Base-by-base conservation (phyloP, 306 rosid species). In the Citrullus amarus region DNA sequence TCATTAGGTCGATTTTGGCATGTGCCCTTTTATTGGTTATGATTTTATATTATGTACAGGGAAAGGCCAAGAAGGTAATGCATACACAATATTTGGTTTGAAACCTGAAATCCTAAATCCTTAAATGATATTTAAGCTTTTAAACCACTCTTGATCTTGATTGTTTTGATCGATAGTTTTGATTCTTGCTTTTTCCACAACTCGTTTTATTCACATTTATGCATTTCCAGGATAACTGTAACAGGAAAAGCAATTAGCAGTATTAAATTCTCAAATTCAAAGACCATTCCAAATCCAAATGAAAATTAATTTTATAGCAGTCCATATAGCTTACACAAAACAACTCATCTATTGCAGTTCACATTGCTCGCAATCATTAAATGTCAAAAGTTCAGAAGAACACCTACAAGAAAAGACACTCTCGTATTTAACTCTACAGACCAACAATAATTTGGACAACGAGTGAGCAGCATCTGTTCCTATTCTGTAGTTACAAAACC, bases 41-140 rank as follows among this genome's bases (percentile, higher is more conserved):
- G 59, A 14, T 62, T 62, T 68, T 20, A 66, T 10, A 46, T 56
- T 36, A 8, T 67, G 13, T n/a, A 73, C 43, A 95, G 92, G 96
- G 90, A 43, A 95, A 86, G 78, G 97, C 97, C 57, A 92, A 88
- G 87, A 95, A 91, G 87, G 88, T 88, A 80, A 89, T 92, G 11
- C 89, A 71, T 77, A 97, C 96, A 16, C 97, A 88, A 63, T 78
- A 86, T 92, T 9, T 89, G 97, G 96, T 88, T 91, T 82, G 97
- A 90, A 83, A 86, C 91, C 80, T 60, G 86, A 50, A 92, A 78
- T 87, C 96, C 36, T 95, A 92, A 78, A 90, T 92, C 39, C 98
- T 56, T 89, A 94, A 60, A 92, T 94, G 97, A 92, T 92, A 53
- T 92, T 92, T 74, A 94, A 94, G 96, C 96, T 92, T 10, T 59